Base-by-base conservation (phyloP, 768 basidiomycete genomes). In the Lenzites betulinus region DNA sequence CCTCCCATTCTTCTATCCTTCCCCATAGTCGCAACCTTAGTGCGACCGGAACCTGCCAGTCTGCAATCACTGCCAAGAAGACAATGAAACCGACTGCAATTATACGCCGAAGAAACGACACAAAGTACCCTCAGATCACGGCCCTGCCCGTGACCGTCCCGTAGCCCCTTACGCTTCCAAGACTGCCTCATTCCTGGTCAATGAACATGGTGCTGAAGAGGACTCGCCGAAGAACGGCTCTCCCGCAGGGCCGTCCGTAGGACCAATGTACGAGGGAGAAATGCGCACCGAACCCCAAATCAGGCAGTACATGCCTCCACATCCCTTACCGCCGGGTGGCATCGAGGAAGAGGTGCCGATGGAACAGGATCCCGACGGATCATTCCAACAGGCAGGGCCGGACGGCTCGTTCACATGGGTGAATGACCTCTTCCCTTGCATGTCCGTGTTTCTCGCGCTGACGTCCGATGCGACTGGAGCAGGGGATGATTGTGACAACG, bases 31-130 rank as follows among this genome's bases (percentile, higher is more conserved):
- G 25, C 26, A 22, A 50, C 30, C 13, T 44, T 60, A 89, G 88
- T 90, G 88, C 70, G 88, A 90, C 69, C 79, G 88, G 51, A 88
- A 85, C 68, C 76, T 89, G 42, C 88, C 88, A 0, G 78, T 87
- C 26, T 90, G 88, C 73, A 87, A 88, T 65, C 83, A 88, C 60
- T 90, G 88, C 58, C 76, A 77, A 39, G 82, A 82, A 49, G 76
- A 79, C 59, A 77, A 80, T 50, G 79, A 78, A 39, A 71, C 74
- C 16, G 81, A 83, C 49, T 89, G 87, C 72, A 87, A 87, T 66
- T 89, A 90, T 67, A 88, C 87, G 36, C 87, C 88, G 9, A 89
- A 89, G 74, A 88, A 87, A 65, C 76, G 86, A 56, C 81, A 81
- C 65, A 88, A 81, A 67, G 79, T 80, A 41, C 79, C 79, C 18